A percentile compares a stretch with the other conserved stretches of the same genome.
Conservation (phyloP, 2,329 filamentous ascomycete species). For the Beauveria australis region DNA sequence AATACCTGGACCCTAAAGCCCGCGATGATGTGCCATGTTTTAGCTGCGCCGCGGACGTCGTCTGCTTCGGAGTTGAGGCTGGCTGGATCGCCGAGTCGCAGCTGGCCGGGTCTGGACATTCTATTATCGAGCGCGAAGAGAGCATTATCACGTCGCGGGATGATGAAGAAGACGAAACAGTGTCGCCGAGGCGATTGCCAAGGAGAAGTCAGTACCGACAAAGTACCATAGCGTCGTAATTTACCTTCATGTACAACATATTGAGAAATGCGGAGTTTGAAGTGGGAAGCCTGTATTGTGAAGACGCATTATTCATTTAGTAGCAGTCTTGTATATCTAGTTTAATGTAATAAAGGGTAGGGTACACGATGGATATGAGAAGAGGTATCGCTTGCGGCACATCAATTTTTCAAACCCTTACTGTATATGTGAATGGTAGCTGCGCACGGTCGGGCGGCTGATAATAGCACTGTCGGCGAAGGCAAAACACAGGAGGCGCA, state of each 20-base stretch:
- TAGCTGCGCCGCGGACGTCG: slow-evolving; percentile 46
- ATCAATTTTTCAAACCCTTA: too few relatives aligned
- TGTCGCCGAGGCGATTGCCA: slow-evolving; percentile 19
- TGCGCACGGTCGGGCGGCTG: background rate
- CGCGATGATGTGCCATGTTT: slow-evolving; percentile 40
- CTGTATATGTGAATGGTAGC: background rate
- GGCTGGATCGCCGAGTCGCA: slow-evolving; percentile 50
- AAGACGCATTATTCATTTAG: too few relatives aligned
- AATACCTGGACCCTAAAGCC: slow-evolving; percentile 44
- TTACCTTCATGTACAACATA: background rate
- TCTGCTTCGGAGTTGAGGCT: slow-evolving; percentile 48
- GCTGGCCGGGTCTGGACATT: slow-evolving; percentile 31
- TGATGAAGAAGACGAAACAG: slow-evolving; percentile 18
- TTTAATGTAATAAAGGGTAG: background rate
- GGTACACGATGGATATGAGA: background rate
- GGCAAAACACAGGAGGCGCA: background rate
- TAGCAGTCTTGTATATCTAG: background rate
- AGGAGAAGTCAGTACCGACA: slow-evolving; percentile 11
- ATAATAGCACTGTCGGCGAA: background rate
- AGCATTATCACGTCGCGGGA: slow-evolving; percentile 31
- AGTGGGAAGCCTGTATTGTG: background rate
- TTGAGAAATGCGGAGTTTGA: background rate
- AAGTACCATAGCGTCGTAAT: background rate
- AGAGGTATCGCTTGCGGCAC: background rate
- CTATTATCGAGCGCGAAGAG: slow-evolving; percentile 30